Evolutionary conservation across 2,329 filamentous ascomycete genomes (phyloP), one percentile per base, ranked within the genome.

Genomic region (Colletotrichum phormii): DNA sequence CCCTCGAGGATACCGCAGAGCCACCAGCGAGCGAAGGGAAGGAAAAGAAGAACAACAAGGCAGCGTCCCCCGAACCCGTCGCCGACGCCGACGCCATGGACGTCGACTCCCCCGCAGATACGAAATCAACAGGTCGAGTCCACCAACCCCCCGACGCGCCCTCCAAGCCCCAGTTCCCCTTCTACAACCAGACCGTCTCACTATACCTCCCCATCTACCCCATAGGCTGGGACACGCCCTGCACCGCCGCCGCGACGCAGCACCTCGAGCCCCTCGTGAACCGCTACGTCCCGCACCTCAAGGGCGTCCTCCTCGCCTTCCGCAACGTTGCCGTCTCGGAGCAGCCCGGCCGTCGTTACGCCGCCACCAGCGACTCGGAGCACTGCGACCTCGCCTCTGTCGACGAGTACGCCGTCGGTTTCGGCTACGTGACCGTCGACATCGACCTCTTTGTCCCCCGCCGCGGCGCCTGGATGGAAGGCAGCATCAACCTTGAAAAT

Each of bases 341-440:
- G 73, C 80, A 83, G 5, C 89, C 92, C 0, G 88, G 87, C 46
- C 85, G 86, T 54, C 74, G 77, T 5, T 78, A 78, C 35, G 84
- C 84, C 26, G 86, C 87, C 1, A 80, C 84, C 5, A 85, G 86
- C 18, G 86, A 90, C 71, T 79, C 86, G 46, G 85, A 85, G 26
- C 82, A 84, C 0, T 81, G 82, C 15, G 77, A 83, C 12, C 80
- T 88, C 5, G 79, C 86, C 3, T 89, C 89, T 5, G 84, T 94
- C 53, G 91, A 94, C 82, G 97, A 98, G 83, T 97, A 95, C 79
- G 94, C 93, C 8, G 94, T 95, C 29, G 92, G 92, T 26, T 98
- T 94, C 79, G 90, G 94, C 60, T 98, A 96, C 92, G 89, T 97
- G 26, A 98, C 95, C 0, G 95, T 93, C 1, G 95, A 97, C 26